Percentiles rank a stretch among this genome's conserved stretches.
Evolutionary conservation across 2,329 filamentous ascomycete genomes (phyloP).

Genomic region (Chaetothyriales sp.): DNA sequence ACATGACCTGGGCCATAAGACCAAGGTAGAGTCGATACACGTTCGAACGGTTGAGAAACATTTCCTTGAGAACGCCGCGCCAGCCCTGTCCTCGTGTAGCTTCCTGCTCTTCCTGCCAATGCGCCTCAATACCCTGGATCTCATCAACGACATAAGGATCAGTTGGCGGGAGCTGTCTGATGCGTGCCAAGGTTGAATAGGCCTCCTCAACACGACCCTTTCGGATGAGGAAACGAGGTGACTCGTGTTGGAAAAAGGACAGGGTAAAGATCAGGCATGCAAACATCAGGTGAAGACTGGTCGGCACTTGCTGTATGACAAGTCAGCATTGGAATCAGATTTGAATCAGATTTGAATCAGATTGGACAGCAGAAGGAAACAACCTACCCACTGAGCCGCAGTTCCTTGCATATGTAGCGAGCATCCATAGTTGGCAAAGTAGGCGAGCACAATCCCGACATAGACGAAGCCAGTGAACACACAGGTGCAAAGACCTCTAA

Average conservation of each 20-base stretch:
- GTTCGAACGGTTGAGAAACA: slow-evolving; percentile 52
- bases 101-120: slow-evolving; percentile 56
- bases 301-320: slow-evolving; percentile 45
- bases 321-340: background rate
- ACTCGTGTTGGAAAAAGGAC: slow-evolving; percentile 54
- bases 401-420: slow-evolving; percentile 30
- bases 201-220: slow-evolving; percentile 40
- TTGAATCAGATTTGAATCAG: no score
- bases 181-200: slow-evolving; percentile 32
- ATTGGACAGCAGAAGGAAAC: no score
- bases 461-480: slow-evolving; percentile 59
- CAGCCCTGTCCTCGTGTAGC: slow-evolving; percentile 52
- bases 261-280: slow-evolving; percentile 55
- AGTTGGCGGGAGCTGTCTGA: slow-evolving; percentile 45
- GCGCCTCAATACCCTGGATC: slow-evolving; percentile 47
- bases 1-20: slow-evolving; percentile 53
- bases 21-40: slow-evolving; percentile 58
- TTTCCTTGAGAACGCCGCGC: slow-evolving; percentile 51
- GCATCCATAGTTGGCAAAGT: slow-evolving; percentile 40
- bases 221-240: slow-evolving; percentile 56
- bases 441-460: slow-evolving; percentile 61
- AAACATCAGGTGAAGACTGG: slow-evolving; percentile 63
- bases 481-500: slow-evolving; percentile 59
- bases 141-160: slow-evolving; percentile 49
- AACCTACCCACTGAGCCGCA: background rate